Percentiles rank a stretch among this genome's conserved stretches.
phyloP scores from a whole-genome alignment of 2,329 filamentous ascomycete species.

The Seiridium unicorne region DNA sequence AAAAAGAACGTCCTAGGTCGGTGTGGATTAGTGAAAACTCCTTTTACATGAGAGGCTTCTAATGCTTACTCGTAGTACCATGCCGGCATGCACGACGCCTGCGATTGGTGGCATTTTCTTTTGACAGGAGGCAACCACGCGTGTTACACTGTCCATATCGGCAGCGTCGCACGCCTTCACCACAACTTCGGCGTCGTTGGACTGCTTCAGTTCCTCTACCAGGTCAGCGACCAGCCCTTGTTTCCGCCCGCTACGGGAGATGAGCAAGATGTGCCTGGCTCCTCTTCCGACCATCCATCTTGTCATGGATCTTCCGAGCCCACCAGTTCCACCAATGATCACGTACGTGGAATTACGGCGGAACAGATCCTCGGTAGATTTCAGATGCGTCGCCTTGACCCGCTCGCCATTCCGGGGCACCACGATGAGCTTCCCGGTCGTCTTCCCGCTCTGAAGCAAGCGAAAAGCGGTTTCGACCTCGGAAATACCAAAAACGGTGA shows the following conservation, averaged over 20 bases:
- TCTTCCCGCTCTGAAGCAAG: conserved; percentile 37
- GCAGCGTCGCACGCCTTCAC: conserved; percentile 50
- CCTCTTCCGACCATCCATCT: conserved; percentile 48
- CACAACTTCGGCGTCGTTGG: conserved; percentile 37
- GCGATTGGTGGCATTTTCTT: conserved; percentile 37
- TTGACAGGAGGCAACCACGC: conserved; percentile 30
- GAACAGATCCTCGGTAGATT: conserved; percentile 31
- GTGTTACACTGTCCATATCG: conserved; percentile 33
- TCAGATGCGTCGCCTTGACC: conserved; percentile 38
- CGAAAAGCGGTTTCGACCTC: conserved; percentile 39
- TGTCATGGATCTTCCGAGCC: conserved; percentile 47
- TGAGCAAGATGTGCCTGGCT: conserved; percentile 44
- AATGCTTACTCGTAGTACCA: conserved; percentile 43
- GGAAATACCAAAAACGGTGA: conserved; percentile 29
- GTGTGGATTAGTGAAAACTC: background rate
- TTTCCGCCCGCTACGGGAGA: conserved; percentile 44
- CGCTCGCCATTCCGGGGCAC: conserved; percentile 36
- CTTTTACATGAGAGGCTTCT: background rate
- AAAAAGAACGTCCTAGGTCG: conserved; percentile 40
- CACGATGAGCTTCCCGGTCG: conserved; percentile 41
- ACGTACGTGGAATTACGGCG: conserved; percentile 44
- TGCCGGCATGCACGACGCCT: conserved; percentile 45
- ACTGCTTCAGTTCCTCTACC: conserved; percentile 32
- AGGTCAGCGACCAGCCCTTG: conserved; percentile 37
- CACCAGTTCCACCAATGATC: conserved; percentile 50